Evolutionary conservation across 2,329 filamentous ascomycete genomes (phyloP).

Genomic region (Verticillium longisporum): DNA sequence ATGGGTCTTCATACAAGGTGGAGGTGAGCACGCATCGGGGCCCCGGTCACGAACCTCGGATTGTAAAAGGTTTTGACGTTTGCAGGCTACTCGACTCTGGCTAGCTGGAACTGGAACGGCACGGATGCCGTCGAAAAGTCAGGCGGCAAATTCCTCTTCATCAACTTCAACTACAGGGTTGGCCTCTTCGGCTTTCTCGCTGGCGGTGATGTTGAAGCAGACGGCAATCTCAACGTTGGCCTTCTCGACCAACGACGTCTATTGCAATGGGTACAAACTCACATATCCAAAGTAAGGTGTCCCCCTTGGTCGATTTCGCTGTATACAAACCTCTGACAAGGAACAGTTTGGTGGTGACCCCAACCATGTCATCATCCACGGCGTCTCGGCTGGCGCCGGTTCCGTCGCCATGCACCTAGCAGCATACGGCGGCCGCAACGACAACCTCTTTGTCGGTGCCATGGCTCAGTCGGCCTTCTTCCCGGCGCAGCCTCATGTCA

Average conservation of each 20-base stretch:
- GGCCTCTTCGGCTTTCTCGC: constrained; percentile 57
- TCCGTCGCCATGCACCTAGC: constrained; percentile 47
- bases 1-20: constrained; percentile 52
- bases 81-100: constrained; percentile 35
- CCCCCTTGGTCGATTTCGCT: too few relatives aligned
- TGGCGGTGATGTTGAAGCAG: constrained; percentile 42
- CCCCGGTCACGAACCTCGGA: neutral
- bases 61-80: constrained; percentile 3
- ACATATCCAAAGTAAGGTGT: constrained; percentile 41
- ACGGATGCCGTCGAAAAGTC: constrained; percentile 37
- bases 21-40: constrained; percentile 10
- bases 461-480: constrained; percentile 43
- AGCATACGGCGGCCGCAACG: constrained; percentile 36
- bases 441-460: constrained; percentile 37
- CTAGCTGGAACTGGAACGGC: constrained; percentile 47
- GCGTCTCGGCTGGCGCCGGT: constrained; percentile 54
- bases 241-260: constrained; percentile 56
- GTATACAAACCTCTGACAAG: too few relatives aligned
- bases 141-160: constrained; percentile 40
- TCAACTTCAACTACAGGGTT: constrained; percentile 59
- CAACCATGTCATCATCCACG: constrained; percentile 51
- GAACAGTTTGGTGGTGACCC: constrained; percentile 50
- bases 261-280: constrained; percentile 53
- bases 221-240: constrained; percentile 56
- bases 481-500: constrained; percentile 35